Conservation (phyloP, 345 rosid species). For the Theobroma cacao region DNA sequence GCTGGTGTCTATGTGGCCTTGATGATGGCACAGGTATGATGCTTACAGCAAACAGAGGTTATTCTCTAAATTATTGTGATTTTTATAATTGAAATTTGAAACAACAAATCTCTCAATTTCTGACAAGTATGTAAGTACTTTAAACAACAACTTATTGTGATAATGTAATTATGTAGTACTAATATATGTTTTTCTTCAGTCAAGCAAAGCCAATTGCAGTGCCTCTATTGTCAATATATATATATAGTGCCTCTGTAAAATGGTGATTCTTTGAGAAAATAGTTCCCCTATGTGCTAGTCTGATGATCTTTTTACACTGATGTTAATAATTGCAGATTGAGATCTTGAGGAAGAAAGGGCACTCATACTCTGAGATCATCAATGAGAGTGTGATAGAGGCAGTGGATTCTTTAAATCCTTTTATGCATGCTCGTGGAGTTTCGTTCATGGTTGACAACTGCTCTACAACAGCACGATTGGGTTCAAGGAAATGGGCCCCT, state of each 20-base stretch:
- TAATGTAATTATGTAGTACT: neutral
- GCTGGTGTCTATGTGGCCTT: slow-evolving; percentile 89
- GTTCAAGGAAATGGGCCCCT: slow-evolving; percentile 96
- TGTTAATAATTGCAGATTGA: slow-evolving; percentile 56
- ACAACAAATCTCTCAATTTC: neutral
- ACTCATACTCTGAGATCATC: slow-evolving; percentile 89
- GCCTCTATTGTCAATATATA: neutral
- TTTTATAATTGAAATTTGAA: neutral
- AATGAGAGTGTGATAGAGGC: slow-evolving; percentile 91
- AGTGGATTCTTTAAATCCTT: slow-evolving; percentile 90
- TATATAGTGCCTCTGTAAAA: neutral
- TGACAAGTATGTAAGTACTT: neutral
- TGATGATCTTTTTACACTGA: neutral
- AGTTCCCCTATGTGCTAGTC: neutral
- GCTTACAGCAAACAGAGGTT: neutral
- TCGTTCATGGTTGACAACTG: slow-evolving; percentile 97
- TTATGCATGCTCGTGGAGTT: slow-evolving; percentile 96
- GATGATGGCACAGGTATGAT: slow-evolving; percentile 96
- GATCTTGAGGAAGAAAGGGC: slow-evolving; percentile 93
- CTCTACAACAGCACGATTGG: slow-evolving; percentile 89
- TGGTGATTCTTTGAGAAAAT: neutral
- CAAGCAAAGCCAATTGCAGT: neutral
- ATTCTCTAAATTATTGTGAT: neutral
- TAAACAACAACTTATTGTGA: neutral
- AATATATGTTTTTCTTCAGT: neutral